Evolutionary conservation across 768 basidiomycete genomes (phyloP), one percentile per base, ranked within the genome.

Genomic region (Rhizopogon vulgaris): DNA sequence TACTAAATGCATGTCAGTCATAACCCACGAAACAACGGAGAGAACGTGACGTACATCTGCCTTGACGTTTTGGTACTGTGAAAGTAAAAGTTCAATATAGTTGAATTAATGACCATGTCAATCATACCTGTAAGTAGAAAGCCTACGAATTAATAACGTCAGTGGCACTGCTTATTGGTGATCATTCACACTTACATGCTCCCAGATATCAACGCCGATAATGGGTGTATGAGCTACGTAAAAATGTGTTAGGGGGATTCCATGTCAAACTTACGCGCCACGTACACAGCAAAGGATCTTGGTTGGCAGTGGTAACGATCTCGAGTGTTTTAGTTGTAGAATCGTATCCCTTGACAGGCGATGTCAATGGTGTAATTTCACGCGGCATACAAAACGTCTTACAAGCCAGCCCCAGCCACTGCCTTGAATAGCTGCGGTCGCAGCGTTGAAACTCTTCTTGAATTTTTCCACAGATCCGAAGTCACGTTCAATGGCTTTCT

Each of bases 391-490:
- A 17, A 32, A 52, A 28, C 22, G 37, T 73, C 77, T 55, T 59
- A 85, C 92, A 53, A 99, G 78, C 96, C 96, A 99, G 41, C 94
- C 95, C 96, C 96, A 99, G 2, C 96, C 96, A 59, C 89, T 92
- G 25, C 96, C 96, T 71, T 99, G 96, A 50, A 99, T 87, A 48
- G 79, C 93, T 30, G 87, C 92, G 22, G 95, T 95, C 56, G 78
- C 79, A 24, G 93, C 71, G 70, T 95, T 97, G 69, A 97, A 80
- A 56, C 79, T 76, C 60, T 83, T 85, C 77, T 95, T 94, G 67
- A 98, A 84, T 22, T 71, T 80, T 12, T 94, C 93, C 48, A 97
- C 72, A 3, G 86, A 86, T 11, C 94, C 94, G 64, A 97, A 99
- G 60, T 89, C 86, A 40, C 78, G 73, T 58, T 84, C 76, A 58